phyloP scores from a whole-genome alignment of 345 rosid species.

The Euphorbia lathyris region DNA sequence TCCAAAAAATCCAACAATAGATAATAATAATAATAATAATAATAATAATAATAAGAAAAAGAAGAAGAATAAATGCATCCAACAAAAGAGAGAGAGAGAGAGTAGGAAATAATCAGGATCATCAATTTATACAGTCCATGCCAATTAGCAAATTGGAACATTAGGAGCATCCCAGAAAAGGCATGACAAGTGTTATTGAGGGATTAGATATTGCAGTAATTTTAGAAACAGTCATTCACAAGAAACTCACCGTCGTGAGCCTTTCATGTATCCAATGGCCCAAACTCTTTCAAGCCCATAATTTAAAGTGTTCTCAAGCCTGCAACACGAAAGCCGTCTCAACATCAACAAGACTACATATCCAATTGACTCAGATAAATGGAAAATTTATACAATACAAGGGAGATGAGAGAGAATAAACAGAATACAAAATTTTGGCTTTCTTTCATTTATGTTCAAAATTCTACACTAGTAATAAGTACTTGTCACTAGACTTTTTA shows the following conservation, averaged over 20 bases:
- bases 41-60: too few relatives aligned
- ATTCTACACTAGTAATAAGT: neutral
- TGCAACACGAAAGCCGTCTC: conserved; percentile 29
- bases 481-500: neutral
- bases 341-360: neutral
- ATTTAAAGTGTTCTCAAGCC: conserved; percentile 87
- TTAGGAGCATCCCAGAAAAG: neutral
- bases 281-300: conserved; percentile 98
- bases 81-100: neutral
- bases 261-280: conserved; percentile 83
- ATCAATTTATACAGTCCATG: neutral
- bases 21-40: too few relatives aligned
- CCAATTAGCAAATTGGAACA: neutral
- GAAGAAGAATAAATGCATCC: neutral
- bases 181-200: neutral
- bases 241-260: conserved; percentile 81
- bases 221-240: neutral
- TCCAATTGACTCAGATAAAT: neutral
- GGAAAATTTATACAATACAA: neutral
- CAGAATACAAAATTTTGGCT: neutral
- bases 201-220: neutral
- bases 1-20: too few relatives aligned
- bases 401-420: neutral
- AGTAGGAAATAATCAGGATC: neutral
- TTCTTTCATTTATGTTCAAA: neutral